Evolutionary conservation across 192 early-diverging fungal species (phyloP), one percentile per base, ranked within the genome.

Genomic region (Chytriomyces sp.): DNA sequence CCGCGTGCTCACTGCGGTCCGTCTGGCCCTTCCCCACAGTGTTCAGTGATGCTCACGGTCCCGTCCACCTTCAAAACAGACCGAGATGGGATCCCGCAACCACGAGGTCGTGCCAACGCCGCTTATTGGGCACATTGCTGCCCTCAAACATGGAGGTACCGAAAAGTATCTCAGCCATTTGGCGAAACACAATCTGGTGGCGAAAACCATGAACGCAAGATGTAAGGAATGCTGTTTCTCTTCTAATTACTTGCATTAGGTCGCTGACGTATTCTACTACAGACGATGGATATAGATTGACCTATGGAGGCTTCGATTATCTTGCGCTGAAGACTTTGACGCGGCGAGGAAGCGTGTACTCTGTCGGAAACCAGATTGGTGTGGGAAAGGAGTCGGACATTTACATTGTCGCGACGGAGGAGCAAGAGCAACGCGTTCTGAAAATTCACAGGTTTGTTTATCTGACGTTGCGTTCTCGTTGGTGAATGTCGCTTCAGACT

Each of bases 371-470:
- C 82, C 96, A 98, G 82, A 98, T 99, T 75, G 98, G 98, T 77
- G 95, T 99, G 5, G 98, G 98, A 52, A 99, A 99, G 79, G 98
- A 99, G 80, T 97, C 96, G 3, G 97, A 99, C 77, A 95, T 99
- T 79, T 96, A 95, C 78, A 89, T 98, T 76, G 95, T 98, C 19
- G 94, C 94, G 1, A 91, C 96, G 75, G 95, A 94, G 44, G 91
- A 97, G 37, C 93, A 92, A 41, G 80, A 88, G 55, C 92, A 98
- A 76, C 86, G 87, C 38, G 95, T 98, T n/a, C 83, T 99, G 34
- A 99, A 99, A 82, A 82, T 99, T 49, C 98, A 99, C 68, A 82
- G 91, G 86, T 91, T 75, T 3, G 39, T 38, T 28, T 2, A 2
- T 12, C 3, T 37, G n/a, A 2, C 36, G 30, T 63, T 30, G 33